These are phyloP conservation scores for Marasmius sp. DNA, from an alignment of 1,284 basidiomycete genomes.

Conservation along the genomic window DNA sequence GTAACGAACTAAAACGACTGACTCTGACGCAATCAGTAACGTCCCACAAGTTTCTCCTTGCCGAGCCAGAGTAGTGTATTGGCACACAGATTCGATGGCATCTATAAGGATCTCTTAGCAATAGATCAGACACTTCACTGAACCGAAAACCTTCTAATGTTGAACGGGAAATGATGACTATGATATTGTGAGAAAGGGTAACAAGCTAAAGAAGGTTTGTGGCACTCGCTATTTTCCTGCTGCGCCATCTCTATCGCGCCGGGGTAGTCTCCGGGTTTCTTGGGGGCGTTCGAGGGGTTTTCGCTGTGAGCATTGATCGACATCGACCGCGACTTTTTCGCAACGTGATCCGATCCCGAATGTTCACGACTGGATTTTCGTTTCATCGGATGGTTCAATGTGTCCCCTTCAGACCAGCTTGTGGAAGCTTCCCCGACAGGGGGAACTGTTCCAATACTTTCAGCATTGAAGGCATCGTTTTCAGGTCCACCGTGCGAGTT, in stretches of 20 bases:
- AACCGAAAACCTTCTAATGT: background rate
- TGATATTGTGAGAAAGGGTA: too few relatives aligned
- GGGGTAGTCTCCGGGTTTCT: too few relatives aligned
- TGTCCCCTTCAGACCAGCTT: background rate
- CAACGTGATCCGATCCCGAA: background rate
- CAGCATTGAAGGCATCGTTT: slow-evolving; percentile 26
- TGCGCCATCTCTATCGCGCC: too few relatives aligned
- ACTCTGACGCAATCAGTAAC: background rate
- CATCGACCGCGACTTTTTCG: background rate
- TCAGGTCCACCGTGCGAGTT: slow-evolving; percentile 30
- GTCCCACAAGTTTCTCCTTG: background rate
- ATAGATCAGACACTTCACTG: background rate
- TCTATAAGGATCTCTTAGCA: background rate
- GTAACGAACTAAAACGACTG: background rate
- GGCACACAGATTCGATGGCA: background rate
- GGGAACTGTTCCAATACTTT: slow-evolving; percentile 30
- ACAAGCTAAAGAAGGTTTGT: too few relatives aligned
- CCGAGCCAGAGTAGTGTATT: background rate
- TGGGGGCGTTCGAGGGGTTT: too few relatives aligned
- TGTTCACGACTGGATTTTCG: background rate
- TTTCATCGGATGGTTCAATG: background rate
- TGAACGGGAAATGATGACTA: background rate
- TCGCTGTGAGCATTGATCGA: too few relatives aligned
- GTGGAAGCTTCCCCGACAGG: slow-evolving; percentile 23
- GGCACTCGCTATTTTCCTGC: too few relatives aligned